Evolutionary conservation across 73 alveolate genomes (phyloP).

Genomic region (Diophrys appendiculata): DNA sequence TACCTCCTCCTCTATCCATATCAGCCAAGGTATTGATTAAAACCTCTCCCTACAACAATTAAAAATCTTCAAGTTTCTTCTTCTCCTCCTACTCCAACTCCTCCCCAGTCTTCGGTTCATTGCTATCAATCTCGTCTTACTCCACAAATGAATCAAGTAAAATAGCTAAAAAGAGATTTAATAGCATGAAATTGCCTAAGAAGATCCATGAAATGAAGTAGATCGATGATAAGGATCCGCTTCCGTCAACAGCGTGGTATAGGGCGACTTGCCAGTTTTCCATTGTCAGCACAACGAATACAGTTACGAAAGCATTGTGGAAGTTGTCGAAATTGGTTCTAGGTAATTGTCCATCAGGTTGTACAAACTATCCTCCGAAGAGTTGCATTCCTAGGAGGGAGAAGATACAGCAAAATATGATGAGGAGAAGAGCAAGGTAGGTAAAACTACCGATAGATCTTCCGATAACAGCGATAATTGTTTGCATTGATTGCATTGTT

Average conservation of each 20-base stretch:
- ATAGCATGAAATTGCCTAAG: slow-evolving; percentile 71
- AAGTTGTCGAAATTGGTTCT: slow-evolving; percentile 56
- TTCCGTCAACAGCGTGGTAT: slow-evolving; percentile 24
- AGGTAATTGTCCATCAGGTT: background rate
- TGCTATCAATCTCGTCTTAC: slow-evolving; percentile 38
- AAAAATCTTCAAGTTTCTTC: background rate
- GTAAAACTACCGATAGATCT: slow-evolving; percentile 78
- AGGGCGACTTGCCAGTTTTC: slow-evolving; percentile 76
- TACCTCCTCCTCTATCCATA: background rate
- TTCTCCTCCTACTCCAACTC: slow-evolving; percentile 28
- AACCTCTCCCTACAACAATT: slow-evolving; percentile 23
- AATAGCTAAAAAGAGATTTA: slow-evolving; percentile 59
- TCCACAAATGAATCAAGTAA: slow-evolving; percentile 44
- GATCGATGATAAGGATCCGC: slow-evolving; percentile 2
- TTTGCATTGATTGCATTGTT: slow-evolving; percentile 86
- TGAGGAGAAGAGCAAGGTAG: slow-evolving; percentile 79
- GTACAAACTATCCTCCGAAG: slow-evolving; percentile 34
- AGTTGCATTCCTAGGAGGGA: slow-evolving; percentile 59
- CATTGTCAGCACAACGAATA: slow-evolving; percentile 63
- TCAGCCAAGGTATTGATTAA: slow-evolving; percentile 18
- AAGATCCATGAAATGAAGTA: slow-evolving; percentile 75
- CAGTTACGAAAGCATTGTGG: slow-evolving; percentile 63
- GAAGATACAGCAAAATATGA: slow-evolving; percentile 68
- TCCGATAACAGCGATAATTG: slow-evolving; percentile 78
- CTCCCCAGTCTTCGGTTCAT: slow-evolving; percentile 16